Evolutionary conservation across 2,329 filamentous ascomycete genomes (phyloP), one percentile per base, ranked within the genome.

Genomic region (Triangularia setosa): DNA sequence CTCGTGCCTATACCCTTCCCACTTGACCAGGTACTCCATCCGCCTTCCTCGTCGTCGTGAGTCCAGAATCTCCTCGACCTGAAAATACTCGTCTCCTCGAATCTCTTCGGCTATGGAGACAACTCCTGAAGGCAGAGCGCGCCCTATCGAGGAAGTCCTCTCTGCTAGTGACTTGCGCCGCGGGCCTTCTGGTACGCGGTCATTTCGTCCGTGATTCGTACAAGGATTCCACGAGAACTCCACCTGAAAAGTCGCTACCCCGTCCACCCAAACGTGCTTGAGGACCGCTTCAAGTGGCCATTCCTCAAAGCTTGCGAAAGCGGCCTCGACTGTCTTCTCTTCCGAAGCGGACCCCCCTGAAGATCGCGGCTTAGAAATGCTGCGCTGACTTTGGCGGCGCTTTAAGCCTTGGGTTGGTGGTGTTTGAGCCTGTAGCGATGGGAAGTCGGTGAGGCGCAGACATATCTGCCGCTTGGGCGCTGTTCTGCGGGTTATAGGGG

Each of bases 21-120:
- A 65, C 60, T 63, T 12, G 18, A 27, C 54, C 35, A 21, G 21
- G 52, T 60, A 53, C 23, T 53, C 53, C 69, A 65, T 74, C 28
- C 54, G 3, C 54, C 14, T n/a, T 11, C 14, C 54, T 27, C 54
- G 2, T n/a, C 2, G 54, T 27, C 54, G 54, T 18, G 3, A 57
- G 28, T 44, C 27, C 27, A 4, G 27, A 28, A 28, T 28, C 27
- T 4, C 35, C 35, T 44, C 35, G 35, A 44, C 35, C 35, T 44
- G 1, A 44, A 44, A 44, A 44, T 44, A 44, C 16, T 44, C 35
- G 35, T 33, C 11, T 8, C 35, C 35, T n/a, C 4, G 35, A 44
- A 44, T 3, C 35, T 44, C 35, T 3, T 44, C 16, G 4, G 35
- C 35, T 18, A 3, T 44, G 35, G 35, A 44, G 35, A 8, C 35